phyloP scores from a whole-genome alignment of 75 land plant species.

The Pinus albicaulis region DNA sequence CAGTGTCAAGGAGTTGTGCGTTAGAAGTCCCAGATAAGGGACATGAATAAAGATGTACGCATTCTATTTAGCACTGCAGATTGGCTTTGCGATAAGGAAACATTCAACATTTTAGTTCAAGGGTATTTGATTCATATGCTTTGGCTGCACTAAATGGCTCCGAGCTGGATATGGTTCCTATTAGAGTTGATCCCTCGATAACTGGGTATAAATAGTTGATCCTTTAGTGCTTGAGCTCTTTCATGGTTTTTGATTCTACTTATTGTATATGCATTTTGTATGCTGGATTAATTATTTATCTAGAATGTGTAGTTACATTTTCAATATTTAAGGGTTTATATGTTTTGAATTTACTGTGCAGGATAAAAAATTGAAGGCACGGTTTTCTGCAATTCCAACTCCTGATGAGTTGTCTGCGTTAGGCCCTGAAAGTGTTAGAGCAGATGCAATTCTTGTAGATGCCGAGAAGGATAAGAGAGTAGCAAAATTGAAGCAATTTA shows the following conservation, averaged over 20 bases:
- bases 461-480: constrained; percentile 77
- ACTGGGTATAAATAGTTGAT: no score
- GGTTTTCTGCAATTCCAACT: constrained; percentile 61
- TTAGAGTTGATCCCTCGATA: no score
- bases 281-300: neutral
- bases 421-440: constrained; percentile 43
- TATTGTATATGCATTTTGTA: neutral
- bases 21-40: no score
- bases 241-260: no score
- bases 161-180: neutral
- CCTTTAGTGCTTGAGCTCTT: no score
- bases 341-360: constrained; percentile 18
- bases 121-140: neutral
- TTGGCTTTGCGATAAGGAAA: neutral
- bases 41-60: no score
- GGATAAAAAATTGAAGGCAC: constrained; percentile 70
- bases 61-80: neutral
- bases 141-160: neutral
- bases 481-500: constrained; percentile 71
- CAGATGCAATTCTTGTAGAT: constrained; percentile 85
- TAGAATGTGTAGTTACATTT: neutral
- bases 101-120: neutral
- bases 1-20: no score
- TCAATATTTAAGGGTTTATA: neutral
- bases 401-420: constrained; percentile 60